Conservation (phyloP, 2,329 filamentous ascomycete species). For the Pestalotiopsis sp. region DNA sequence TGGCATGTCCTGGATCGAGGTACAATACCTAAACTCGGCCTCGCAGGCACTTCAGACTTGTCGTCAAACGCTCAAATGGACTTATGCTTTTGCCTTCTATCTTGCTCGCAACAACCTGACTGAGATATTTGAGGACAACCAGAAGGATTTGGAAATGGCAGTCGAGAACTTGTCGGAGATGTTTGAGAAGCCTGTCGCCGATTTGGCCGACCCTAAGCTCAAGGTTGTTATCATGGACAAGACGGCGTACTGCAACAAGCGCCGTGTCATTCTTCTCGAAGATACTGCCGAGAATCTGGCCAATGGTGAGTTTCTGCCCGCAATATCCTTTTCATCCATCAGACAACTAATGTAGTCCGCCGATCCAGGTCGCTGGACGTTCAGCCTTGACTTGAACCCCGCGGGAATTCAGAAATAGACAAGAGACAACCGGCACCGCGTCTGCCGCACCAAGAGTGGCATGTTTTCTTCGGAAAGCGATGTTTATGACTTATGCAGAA, state of each 20-base stretch:
- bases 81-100: constrained; percentile 97
- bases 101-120: constrained; percentile 94
- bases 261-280: constrained; percentile 83
- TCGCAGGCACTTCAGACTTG: constrained; percentile 94
- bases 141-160: constrained; percentile 95
- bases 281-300: constrained; percentile 93
- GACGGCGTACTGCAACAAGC: constrained; percentile 93
- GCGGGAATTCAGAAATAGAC: constrained; percentile 6
- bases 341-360: background rate
- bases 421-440: background rate
- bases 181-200: constrained; percentile 95
- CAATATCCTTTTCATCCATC: background rate
- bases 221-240: constrained; percentile 99
- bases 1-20: constrained; percentile 98
- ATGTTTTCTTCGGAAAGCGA: too few species aligned
- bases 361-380: constrained; percentile 29
- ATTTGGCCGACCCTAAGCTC: constrained; percentile 81
- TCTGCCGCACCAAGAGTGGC: background rate
- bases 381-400: constrained; percentile 31
- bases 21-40: constrained; percentile 92
- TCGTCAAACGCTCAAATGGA: constrained; percentile 99
- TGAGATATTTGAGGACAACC: constrained; percentile 97
- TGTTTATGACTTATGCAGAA: background rate
- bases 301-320: constrained; percentile 62
- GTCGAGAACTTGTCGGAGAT: constrained; percentile 97